These are phyloP conservation scores for Coemansia sp. DNA, from an alignment of 192 early-diverging fungal species.

Conservation along the genomic window DNA sequence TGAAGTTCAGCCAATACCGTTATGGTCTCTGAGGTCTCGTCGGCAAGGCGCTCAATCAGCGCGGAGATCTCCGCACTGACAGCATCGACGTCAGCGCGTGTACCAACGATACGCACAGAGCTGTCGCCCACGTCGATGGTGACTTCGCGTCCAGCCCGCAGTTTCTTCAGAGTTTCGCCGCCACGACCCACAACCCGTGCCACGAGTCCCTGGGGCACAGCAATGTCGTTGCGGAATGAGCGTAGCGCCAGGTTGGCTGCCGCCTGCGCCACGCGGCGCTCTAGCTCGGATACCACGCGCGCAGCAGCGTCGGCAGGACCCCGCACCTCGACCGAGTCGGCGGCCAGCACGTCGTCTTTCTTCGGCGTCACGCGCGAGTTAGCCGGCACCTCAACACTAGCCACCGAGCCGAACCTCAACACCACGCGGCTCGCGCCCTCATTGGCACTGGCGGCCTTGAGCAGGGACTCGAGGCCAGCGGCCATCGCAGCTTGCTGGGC, in stretches of 20 bases:
- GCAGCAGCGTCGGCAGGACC: conserved; percentile 81
- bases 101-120: conserved; percentile 75
- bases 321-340: conserved; percentile 77
- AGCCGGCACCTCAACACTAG: conserved; percentile 32
- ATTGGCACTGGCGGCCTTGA: conserved; percentile 35
- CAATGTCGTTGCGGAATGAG: conserved; percentile 70
- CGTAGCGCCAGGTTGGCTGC: conserved; percentile 72
- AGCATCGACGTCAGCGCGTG: conserved; percentile 71
- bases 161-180: conserved; percentile 77
- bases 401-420: conserved; percentile 69
- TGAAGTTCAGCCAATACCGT: conserved; percentile 67
- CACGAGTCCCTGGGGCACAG: conserved; percentile 68
- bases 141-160: conserved; percentile 79
- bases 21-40: conserved; percentile 63
- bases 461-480: conserved; percentile 72
- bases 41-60: conserved; percentile 68
- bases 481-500: conserved; percentile 80
- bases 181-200: conserved; percentile 89
- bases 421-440: conserved; percentile 63
- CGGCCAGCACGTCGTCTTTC: conserved; percentile 52
- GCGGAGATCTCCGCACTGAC: conserved; percentile 72
- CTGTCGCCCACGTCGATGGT: conserved; percentile 60
- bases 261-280: conserved; percentile 66
- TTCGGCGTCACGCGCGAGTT: conserved; percentile 56
- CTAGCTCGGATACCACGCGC: conserved; percentile 69